Evolutionary conservation across 2,329 filamentous ascomycete genomes (phyloP).

Genomic region (Diaporthe citrichinensis): DNA sequence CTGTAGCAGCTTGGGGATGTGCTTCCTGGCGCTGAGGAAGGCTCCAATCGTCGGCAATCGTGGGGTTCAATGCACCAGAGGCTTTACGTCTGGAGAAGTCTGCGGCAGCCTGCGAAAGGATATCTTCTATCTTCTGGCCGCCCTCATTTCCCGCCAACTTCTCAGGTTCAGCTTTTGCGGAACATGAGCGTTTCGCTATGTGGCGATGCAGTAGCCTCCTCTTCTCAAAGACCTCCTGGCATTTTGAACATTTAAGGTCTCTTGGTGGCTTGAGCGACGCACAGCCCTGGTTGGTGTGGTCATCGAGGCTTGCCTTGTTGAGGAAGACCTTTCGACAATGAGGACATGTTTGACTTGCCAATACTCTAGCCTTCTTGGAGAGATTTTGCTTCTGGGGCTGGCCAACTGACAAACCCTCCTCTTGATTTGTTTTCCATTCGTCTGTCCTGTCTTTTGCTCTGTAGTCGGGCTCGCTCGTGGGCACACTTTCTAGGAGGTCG

Average conservation of each 20-base stretch:
- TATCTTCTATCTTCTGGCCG: neutral
- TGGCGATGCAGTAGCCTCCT: conserved; percentile 6
- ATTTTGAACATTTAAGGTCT: neutral
- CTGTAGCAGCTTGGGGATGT: neutral
- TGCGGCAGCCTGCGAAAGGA: conserved; percentile 1
- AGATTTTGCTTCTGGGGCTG: neutral
- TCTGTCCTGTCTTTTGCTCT: neutral
- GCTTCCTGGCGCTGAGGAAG: neutral
- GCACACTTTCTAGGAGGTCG: neutral
- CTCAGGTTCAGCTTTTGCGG: neutral
- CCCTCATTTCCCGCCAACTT: neutral
- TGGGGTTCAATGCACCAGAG: neutral
- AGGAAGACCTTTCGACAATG: conserved; percentile 4
- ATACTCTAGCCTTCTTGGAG: neutral
- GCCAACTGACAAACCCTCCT: neutral
- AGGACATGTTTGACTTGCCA: conserved; percentile 3
- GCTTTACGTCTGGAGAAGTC: neutral
- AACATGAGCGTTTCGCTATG: neutral
- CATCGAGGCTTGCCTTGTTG: neutral
- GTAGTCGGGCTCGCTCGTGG: neutral
- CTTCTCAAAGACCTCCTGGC: neutral
- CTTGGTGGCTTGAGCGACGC: neutral
- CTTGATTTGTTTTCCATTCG: neutral
- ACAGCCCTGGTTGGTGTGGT: conserved; percentile 1
- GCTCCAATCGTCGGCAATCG: neutral